phyloP scores from a whole-genome alignment of 441 rosid genomes.

The Biscutella laevigata region DNA sequence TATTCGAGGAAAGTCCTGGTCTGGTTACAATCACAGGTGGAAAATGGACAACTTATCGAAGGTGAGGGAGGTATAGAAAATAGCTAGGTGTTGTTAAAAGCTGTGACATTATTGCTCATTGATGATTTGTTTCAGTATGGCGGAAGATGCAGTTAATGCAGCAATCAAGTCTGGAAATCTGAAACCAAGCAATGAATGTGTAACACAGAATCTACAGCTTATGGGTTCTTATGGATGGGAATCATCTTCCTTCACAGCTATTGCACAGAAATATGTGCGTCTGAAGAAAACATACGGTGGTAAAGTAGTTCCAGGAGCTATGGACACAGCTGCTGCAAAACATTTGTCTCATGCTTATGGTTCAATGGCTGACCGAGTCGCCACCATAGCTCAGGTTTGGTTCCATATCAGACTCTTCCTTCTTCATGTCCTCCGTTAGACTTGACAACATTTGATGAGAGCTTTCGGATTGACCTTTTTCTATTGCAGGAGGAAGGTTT shows the following conservation, averaged over 20 bases:
- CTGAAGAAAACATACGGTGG: constrained; percentile 73
- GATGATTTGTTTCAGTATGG: constrained; percentile 61
- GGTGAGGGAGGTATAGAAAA: constrained; percentile 33
- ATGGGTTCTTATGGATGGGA: constrained; percentile 88
- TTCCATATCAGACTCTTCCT: not conserved
- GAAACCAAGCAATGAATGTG: constrained; percentile 49
- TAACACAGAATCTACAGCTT: constrained; percentile 50
- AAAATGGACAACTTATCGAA: constrained; percentile 93
- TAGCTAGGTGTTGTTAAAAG: not conserved
- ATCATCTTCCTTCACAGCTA: constrained; percentile 69
- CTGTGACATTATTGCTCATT: constrained; percentile 1
- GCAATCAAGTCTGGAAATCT: constrained; percentile 74
- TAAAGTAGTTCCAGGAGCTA: constrained; percentile 71
- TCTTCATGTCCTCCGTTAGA: not conserved
- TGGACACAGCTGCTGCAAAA: constrained; percentile 82
- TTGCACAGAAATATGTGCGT: constrained; percentile 80
- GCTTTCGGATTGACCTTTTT: no score
- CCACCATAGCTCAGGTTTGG: constrained; percentile 72
- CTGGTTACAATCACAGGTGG: constrained; percentile 95
- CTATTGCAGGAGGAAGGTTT: constrained; percentile 63
- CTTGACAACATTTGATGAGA: not conserved
- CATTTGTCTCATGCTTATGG: constrained; percentile 92
- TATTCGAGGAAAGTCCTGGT: constrained; percentile 77
- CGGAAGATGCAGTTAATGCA: constrained; percentile 89
- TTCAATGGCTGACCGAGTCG: constrained; percentile 67